Percentiles rank a stretch among this genome's conserved stretches.
Conservation (phyloP, 2,329 filamentous ascomycete genomes). For the Ascochyta fabae region DNA sequence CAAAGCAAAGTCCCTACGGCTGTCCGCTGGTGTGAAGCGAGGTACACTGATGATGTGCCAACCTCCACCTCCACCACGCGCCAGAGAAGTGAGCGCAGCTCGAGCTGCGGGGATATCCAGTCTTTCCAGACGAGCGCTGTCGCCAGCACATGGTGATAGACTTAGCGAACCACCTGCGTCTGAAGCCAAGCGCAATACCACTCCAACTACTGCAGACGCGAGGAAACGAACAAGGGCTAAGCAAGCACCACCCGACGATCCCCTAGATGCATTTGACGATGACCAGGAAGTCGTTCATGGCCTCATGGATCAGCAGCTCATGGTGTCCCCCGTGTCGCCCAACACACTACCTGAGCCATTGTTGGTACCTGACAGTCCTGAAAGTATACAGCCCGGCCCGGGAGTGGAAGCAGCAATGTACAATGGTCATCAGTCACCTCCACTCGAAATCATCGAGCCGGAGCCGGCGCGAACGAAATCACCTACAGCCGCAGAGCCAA, state of each 20-base stretch:
- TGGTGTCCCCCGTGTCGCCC: constrained; percentile 22
- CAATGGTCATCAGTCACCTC: not conserved
- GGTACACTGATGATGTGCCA: constrained; percentile 54
- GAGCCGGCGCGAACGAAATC: not conserved
- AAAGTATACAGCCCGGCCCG: not conserved
- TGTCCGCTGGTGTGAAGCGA: constrained; percentile 49
- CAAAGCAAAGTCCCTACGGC: constrained; percentile 46
- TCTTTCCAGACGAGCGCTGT: not conserved
- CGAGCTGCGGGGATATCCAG: not conserved
- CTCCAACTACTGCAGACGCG: not conserved
- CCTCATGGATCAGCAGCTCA: constrained; percentile 39
- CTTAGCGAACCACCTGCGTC: not conserved
- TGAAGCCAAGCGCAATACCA: constrained; percentile 16
- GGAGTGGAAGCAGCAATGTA: not conserved
- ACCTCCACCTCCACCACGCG: constrained; percentile 29
- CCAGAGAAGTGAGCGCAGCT: constrained; percentile 9
- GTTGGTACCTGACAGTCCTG: constrained; percentile 1
- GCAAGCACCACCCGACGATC: constrained; percentile 14
- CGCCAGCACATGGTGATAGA: not conserved
- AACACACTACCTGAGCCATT: not conserved
- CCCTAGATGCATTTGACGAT: constrained; percentile 28
- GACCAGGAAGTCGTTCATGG: constrained; percentile 34
- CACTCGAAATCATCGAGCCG: constrained; percentile 1
- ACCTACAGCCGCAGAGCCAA: not conserved
- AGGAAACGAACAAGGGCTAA: constrained; percentile 10